Conservation (phyloP, 306 rosid species). For the Sicyos baderoa region DNA sequence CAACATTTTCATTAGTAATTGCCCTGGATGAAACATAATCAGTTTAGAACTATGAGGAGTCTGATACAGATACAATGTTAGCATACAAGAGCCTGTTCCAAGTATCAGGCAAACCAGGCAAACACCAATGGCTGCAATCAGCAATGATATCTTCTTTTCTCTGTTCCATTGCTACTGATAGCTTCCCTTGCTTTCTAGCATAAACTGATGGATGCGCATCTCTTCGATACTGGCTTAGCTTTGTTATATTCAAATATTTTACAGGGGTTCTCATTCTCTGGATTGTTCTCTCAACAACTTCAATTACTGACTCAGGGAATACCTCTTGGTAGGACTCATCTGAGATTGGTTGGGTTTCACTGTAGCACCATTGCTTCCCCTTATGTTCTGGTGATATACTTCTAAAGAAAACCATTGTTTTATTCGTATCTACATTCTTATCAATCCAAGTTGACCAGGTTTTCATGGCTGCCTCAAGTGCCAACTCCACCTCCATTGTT, state of each 20-base stretch:
- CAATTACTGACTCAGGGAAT: conserved; percentile 12
- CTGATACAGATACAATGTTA: conserved; percentile 8
- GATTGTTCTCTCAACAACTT: conserved; percentile 27
- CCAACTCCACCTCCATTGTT: conserved; percentile 24
- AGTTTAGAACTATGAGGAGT: conserved; percentile 7
- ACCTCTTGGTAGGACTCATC: conserved; percentile 20
- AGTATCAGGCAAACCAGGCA: conserved; percentile 45
- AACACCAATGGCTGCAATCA: conserved; percentile 45
- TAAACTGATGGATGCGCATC: conserved; percentile 31
- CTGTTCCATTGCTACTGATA: background rate
- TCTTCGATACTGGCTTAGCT: conserved; percentile 25
- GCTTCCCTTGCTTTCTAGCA: conserved; percentile 20
- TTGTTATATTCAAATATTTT: conserved; percentile 37
- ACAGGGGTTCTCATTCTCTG: conserved; percentile 26
- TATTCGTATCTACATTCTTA: conserved; percentile 25
- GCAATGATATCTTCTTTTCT: conserved; percentile 12
- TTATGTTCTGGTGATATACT: conserved; percentile 46
- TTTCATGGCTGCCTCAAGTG: conserved; percentile 31
- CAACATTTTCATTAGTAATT: background rate
- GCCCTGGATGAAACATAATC: background rate
- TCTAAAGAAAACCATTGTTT: conserved; percentile 29
- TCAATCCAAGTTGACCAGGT: conserved; percentile 39
- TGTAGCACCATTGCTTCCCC: conserved; percentile 37
- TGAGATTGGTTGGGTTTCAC: conserved; percentile 20
- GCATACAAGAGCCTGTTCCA: conserved; percentile 38